Evolutionary conservation across 2,329 filamentous ascomycete species (phyloP), one percentile per base, ranked within the genome.

Genomic region (Trichoderma sp.): DNA sequence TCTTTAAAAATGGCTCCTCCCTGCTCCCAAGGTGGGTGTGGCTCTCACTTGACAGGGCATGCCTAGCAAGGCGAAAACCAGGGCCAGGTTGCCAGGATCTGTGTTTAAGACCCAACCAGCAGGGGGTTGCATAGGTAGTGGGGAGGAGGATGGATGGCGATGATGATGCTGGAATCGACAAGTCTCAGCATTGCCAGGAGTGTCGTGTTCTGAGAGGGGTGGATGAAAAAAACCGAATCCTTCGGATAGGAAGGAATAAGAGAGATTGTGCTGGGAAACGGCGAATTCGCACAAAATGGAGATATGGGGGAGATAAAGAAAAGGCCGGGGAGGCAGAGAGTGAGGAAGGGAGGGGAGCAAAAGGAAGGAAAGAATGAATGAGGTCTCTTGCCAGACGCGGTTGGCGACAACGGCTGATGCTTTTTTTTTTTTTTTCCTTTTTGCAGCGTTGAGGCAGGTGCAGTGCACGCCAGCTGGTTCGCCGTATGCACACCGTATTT

Each of bases 41-140:
- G 10, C 13, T 52, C 26, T 26, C 26, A 26, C 65, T 32, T 69
- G 39, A 59, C 60, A 67, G 56, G 56, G 14, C n/a, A 64, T 43
- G 46, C 46, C 60, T n/a, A 39, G 46, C 30, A 51, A 54, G 26
- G 46, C 30, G 63, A 51, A 39, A 7, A 28, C 56, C n/a, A 37
- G 67, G 37, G 59, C 67, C 37, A 66, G 67, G 67, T 51, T 60
- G 59, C 67, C 37, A 66, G 67, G 67, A 58, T 60, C 43, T 49
- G 18, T 39, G 21, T 39, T 58, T n/a, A 37, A 37, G 34, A 46
- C 59, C 67, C 58, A 63, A 68, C 66, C 30, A 59, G 52, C 28
- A 49, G 14, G 49, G 46, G 60, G 60, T 5, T 21, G 21, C 18
- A 52, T 13, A 34, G 54, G 37, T 13, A 34, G 54, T 64, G 60